These are phyloP conservation scores for Letharia columbiana DNA, from an alignment of 495 filamentous ascomycete species.

Conservation along the genomic window DNA sequence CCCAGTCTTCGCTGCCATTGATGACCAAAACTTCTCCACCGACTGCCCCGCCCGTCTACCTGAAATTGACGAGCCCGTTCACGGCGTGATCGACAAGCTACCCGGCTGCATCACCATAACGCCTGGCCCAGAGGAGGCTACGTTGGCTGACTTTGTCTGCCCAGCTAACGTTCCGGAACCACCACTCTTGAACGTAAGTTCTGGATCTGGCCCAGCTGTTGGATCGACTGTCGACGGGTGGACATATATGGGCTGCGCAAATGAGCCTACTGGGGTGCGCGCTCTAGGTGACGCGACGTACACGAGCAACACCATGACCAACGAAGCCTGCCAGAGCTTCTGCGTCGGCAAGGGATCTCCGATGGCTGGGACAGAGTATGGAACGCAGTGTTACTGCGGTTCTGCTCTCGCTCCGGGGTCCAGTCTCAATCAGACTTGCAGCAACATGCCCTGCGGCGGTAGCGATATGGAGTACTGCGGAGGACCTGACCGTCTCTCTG, in stretches of 20 bases:
- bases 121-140: constrained; percentile 30
- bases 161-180: neutral
- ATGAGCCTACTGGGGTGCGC: constrained; percentile 32
- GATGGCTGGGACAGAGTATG: constrained; percentile 33
- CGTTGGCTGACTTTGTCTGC: constrained; percentile 20
- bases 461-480: constrained; percentile 38
- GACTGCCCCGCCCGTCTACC: constrained; percentile 25
- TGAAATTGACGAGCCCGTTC: constrained; percentile 31
- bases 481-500: constrained; percentile 29
- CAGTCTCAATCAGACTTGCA: constrained; percentile 23
- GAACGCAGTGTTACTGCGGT: constrained; percentile 33
- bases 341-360: constrained; percentile 28
- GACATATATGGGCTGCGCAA: constrained; percentile 25
- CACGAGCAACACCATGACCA: constrained; percentile 29
- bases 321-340: constrained; percentile 31
- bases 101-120: constrained; percentile 39
- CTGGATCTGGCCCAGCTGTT: constrained; percentile 11
- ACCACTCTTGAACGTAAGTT: neutral
- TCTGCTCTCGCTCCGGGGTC: constrained; percentile 25
- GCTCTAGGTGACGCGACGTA: constrained; percentile 22
- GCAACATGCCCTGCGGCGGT: constrained; percentile 32
- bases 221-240: constrained; percentile 18
- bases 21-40: constrained; percentile 19
- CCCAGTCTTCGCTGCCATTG: constrained; percentile 25
- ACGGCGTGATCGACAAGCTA: constrained; percentile 32